Evolutionary conservation across 768 basidiomycete genomes (phyloP).

Genomic region (Podaxis carcinomalis): DNA sequence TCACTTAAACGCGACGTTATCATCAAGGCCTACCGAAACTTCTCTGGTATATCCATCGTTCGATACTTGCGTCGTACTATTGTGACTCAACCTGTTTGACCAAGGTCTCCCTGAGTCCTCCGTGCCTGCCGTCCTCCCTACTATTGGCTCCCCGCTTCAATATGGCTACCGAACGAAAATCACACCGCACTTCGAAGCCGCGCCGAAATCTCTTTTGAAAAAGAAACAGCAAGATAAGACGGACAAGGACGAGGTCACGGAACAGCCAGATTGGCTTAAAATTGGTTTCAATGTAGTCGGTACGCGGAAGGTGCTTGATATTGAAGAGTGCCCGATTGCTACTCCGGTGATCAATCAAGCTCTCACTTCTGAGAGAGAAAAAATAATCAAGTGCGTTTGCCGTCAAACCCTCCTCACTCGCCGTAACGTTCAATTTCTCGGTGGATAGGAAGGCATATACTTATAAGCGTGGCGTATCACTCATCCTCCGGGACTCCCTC

Average conservation of each 20-base stretch:
- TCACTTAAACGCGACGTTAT: conserved; percentile 84
- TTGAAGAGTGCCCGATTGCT: conserved; percentile 96
- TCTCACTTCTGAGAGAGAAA: conserved; percentile 52
- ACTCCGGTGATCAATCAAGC: conserved; percentile 75
- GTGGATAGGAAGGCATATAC: conserved; percentile 61
- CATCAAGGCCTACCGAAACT: conserved; percentile 76
- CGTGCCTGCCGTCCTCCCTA: conserved; percentile 66
- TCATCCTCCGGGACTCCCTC: conserved; percentile 84
- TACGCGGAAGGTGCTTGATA: conserved; percentile 75
- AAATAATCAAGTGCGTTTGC: conserved; percentile 58
- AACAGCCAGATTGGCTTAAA: conserved; percentile 64
- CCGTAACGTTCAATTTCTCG: background rate
- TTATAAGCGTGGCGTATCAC: conserved; percentile 85
- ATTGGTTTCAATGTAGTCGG: conserved; percentile 90
- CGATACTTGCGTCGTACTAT: background rate
- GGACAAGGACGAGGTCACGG: conserved; percentile 9
- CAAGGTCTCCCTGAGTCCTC: conserved; percentile 50
- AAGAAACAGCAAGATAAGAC: conserved; percentile 4
- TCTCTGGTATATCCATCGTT: conserved; percentile 43
- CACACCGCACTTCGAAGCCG: conserved; percentile 91
- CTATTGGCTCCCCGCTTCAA: conserved; percentile 83
- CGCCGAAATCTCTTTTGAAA: conserved; percentile 39
- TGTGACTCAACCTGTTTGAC: background rate
- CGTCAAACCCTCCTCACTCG: background rate
- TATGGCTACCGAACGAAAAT: conserved; percentile 96